A percentile compares a stretch with the other conserved stretches of the same genome.
Evolutionary conservation across 208 protist genomes (phyloP).

Genomic region (Trypanosoma congolense): DNA sequence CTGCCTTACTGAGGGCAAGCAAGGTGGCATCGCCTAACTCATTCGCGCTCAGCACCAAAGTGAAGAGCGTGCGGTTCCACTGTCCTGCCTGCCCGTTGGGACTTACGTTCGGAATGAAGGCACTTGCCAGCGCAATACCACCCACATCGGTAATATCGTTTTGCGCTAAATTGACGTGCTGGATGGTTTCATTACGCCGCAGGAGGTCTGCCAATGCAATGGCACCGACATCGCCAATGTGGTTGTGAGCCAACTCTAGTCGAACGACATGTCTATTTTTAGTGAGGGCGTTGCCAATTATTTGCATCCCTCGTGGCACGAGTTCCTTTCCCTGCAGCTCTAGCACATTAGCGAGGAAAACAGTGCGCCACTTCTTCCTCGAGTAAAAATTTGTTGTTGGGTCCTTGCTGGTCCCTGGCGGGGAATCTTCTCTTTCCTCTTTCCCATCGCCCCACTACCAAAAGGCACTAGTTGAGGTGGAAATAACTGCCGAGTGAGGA

Average conservation of each 20-base stretch:
- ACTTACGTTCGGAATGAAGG: constrained; percentile 79
- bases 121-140: constrained; percentile 78
- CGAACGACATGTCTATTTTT: constrained; percentile 58
- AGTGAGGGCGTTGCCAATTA: constrained; percentile 57
- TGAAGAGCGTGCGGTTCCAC: constrained; percentile 81
- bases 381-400: constrained; percentile 76
- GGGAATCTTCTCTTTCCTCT: constrained; percentile 77
- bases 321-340: constrained; percentile 56
- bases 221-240: constrained; percentile 70
- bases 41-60: constrained; percentile 65
- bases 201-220: constrained; percentile 64
- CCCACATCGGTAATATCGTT: constrained; percentile 79
- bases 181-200: constrained; percentile 49
- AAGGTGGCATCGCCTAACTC: constrained; percentile 71
- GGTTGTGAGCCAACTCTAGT: constrained; percentile 67
- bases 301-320: constrained; percentile 52
- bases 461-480: not conserved
- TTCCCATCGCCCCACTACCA: constrained; percentile 12
- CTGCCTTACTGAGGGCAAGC: constrained; percentile 79
- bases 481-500: no score
- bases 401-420: constrained; percentile 66
- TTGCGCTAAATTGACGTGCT: constrained; percentile 68
- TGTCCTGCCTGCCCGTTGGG: constrained; percentile 72
- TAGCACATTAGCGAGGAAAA: constrained; percentile 45
- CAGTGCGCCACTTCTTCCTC: constrained; percentile 56